Percentiles rank a stretch among this genome's conserved stretches.
These are phyloP conservation scores for Benincasa hispida DNA, from an alignment of 306 rosid genomes.

Conservation along the genomic window DNA sequence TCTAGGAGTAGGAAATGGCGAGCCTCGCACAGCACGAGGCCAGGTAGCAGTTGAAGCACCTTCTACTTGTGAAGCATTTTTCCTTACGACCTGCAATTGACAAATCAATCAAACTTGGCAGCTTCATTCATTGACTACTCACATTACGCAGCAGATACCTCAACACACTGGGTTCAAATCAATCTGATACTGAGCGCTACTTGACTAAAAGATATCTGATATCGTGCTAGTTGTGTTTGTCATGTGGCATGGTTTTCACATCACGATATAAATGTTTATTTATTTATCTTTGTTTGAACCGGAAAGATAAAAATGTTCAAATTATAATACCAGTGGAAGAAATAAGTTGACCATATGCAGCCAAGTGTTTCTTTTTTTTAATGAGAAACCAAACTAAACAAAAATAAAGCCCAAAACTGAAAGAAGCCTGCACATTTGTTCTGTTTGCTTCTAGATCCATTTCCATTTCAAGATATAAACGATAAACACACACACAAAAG, in stretches of 20 bases:
- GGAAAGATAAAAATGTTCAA: not conserved
- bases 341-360: not conserved
- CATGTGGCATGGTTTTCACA: not conserved
- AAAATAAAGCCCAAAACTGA: not conserved
- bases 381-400: not conserved
- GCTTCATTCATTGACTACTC: not conserved
- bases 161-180: not conserved
- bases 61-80: slow-evolving; percentile 57
- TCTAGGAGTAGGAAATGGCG: slow-evolving; percentile 43
- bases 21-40: slow-evolving; percentile 51
- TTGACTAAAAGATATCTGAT: not conserved
- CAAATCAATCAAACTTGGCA: not conserved
- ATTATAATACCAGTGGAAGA: not conserved
- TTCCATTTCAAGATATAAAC: not conserved
- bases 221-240: not conserved
- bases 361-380: not conserved
- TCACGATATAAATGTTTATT: not conserved
- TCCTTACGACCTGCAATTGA: slow-evolving; percentile 51
- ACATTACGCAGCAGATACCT: not conserved
- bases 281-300: too few relatives aligned
- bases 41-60: slow-evolving; percentile 34
- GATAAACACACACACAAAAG: too few relatives aligned
- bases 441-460: not conserved
- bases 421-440: not conserved
- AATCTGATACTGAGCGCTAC: not conserved